Evolutionary conservation across 495 filamentous ascomycete species (phyloP).

Genomic region (Choiromyces venosus): DNA sequence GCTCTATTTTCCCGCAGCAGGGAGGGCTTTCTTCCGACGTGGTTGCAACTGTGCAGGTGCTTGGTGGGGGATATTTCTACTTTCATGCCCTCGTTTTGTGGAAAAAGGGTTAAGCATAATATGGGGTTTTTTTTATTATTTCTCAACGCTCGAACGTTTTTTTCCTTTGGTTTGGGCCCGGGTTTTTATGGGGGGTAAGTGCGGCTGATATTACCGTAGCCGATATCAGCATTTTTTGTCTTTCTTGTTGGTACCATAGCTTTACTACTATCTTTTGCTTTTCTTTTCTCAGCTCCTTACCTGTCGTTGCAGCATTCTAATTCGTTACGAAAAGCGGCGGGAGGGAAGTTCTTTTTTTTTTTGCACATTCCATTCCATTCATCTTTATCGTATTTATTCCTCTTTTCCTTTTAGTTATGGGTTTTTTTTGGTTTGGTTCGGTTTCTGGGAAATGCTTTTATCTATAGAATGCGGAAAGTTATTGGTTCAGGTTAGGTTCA

Average conservation of each 20-base stretch:
- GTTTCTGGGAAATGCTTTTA: neutral
- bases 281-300: no score
- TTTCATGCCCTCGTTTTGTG: neutral
- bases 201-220: neutral
- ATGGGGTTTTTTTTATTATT: neutral
- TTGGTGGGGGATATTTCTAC: neutral
- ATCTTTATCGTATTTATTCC: neutral
- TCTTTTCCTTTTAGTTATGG: neutral
- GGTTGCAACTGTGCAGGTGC: neutral
- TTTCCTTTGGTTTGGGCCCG: neutral
- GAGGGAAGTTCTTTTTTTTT: neutral
- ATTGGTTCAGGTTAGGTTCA: neutral
- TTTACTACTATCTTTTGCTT: neutral
- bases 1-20: neutral
- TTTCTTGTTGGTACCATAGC: neutral
- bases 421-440: neutral
- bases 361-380: neutral
- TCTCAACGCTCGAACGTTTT: neutral
- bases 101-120: neutral
- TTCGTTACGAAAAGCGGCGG: neutral
- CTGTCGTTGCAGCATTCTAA: constrained; percentile 1
- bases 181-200: neutral
- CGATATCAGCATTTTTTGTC: neutral
- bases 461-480: neutral
- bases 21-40: neutral